Conservation (phyloP, 257 asterid species). For the Cruciata laevipes region DNA sequence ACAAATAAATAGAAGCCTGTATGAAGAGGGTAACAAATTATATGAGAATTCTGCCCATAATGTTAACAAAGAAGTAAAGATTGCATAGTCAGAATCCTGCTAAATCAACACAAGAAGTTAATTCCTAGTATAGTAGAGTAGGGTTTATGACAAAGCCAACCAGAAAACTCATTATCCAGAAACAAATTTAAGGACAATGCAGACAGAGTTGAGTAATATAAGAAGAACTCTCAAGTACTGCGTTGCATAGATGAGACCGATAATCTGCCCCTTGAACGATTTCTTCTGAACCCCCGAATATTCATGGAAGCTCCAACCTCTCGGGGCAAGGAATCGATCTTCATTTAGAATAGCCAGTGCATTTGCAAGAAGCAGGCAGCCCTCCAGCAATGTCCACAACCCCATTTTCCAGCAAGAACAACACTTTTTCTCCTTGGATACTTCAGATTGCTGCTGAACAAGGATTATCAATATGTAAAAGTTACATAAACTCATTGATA, state of each 20-base stretch:
- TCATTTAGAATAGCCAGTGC: conserved; percentile 83
- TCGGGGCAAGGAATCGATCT: conserved; percentile 81
- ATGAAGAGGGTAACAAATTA: too few species aligned
- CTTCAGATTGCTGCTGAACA: neutral
- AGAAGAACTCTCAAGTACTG: conserved; percentile 83
- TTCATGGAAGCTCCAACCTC: conserved; percentile 98
- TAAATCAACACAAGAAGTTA: neutral
- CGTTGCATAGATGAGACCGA: conserved; percentile 84
- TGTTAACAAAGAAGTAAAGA: too few species aligned
- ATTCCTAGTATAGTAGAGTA: neutral
- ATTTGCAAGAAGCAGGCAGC: conserved; percentile 90
- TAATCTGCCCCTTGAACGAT: conserved; percentile 84
- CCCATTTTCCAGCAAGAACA: conserved; percentile 62
- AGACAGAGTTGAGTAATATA: conserved; percentile 65
- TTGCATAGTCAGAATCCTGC: too few species aligned
- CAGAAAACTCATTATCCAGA: conserved; percentile 41
- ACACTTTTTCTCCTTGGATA: neutral
- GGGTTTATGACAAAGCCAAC: too few species aligned
- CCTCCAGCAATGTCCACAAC: conserved; percentile 82
- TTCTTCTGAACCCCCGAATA: conserved; percentile 75
- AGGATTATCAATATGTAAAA: neutral
- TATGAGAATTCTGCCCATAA: too few species aligned
- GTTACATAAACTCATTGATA: neutral
- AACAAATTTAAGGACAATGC: conserved; percentile 69
- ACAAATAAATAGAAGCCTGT: too few species aligned